Evolutionary conservation across 1,284 basidiomycete species (phyloP), one percentile per base, ranked within the genome.

Genomic region (Tylopilus sp.): DNA sequence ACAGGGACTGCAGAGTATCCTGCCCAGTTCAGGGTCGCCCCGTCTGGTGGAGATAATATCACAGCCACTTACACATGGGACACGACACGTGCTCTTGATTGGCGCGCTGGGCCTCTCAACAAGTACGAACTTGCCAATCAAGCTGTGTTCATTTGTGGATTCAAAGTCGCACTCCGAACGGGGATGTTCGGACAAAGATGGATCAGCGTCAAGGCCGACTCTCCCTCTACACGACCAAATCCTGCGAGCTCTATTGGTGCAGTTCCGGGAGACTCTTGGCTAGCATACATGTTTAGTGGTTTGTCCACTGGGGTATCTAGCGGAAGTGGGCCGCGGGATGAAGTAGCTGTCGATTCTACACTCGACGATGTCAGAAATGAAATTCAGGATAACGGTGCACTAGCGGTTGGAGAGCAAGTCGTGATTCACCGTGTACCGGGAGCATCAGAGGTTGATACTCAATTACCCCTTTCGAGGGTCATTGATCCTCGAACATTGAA

Each of bases 71-170:
- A 42, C 15, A 19, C 29, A 1, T 56, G 54, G 55, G 41, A 55
- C 7, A 52, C 46, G 2, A 45, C 26, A 0, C 44, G 44, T n/a
- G 16, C 35, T 19, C 8, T 56, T 12, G 44, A 49, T 8, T 53
- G 54, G 48, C 47, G 45, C 10, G 42, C 34, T 26, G 54, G 54
- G 2, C 55, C 48, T 12, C 8, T 15, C 2, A 19, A 33, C 8
- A 34, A 15, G 2, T 36, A 28, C 16, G 40, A 29, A 5, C 6
- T 30, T 6, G 36, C 40, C 0, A 53, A 53, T 28, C 52, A 53
- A 13, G 11, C 52, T 8, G 44, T 54, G 30, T 41, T 46, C 21
- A 47, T 56, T 18, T 49, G 57, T 28, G 55, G 55, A 18, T 53
- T 52, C 47, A 47, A 58, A 44, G 18, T 55, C 10, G 42, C 53